Evolutionary conservation across 1,139 yeast genomes (phyloP), one percentile per base, ranked within the genome.

Genomic region (Yamadazyma sp.): DNA sequence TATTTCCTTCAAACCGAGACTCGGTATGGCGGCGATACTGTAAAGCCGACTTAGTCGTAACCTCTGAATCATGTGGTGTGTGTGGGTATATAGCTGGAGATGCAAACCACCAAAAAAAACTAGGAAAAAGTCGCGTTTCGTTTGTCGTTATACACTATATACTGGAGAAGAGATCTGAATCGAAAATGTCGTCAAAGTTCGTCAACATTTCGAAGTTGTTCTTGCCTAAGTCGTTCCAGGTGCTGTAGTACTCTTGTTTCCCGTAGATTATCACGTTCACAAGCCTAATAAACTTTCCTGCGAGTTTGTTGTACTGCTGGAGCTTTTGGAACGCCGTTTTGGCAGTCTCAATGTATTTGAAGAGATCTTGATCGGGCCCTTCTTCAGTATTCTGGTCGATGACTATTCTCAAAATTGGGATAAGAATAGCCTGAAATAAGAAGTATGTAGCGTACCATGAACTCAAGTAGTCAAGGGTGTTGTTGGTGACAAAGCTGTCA

Each of bases 391-490:
- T 54, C 41, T 28, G 80, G 72, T 48, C 77, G 77, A 26, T 81
- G 61, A 48, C 78, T 16, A 77, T 57, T 46, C 81, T 77, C 12
- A 79, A 71, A 36, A 79, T 67, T 9, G 82, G 80, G 31, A 79
- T 75, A 42, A 79, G 59, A 15, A 76, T 71, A 0, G 85, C 84
- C 53, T 78, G 84, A 61, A 79, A 79, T 15, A 79, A 50, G 54
- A 79, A 81, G 54, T 79, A 81, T 0, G 82, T 75, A 3, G 83
- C 78, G 56, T 79, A 77, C 85, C 87, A 81, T 22, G 79, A 73
- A 4, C 79, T 67, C 17, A 72, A 50, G 24, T 64, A 62, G 42
- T 64, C 62, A 41, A 46, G 23, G 43, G 51, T 40, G 48, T 51
- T 33, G 36, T 59, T 64, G 31, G 58, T 61, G 18, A 77, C 66